Evolutionary conservation across 805 yeast species (phyloP).

Genomic region (Lipomyces yamadae): DNA sequence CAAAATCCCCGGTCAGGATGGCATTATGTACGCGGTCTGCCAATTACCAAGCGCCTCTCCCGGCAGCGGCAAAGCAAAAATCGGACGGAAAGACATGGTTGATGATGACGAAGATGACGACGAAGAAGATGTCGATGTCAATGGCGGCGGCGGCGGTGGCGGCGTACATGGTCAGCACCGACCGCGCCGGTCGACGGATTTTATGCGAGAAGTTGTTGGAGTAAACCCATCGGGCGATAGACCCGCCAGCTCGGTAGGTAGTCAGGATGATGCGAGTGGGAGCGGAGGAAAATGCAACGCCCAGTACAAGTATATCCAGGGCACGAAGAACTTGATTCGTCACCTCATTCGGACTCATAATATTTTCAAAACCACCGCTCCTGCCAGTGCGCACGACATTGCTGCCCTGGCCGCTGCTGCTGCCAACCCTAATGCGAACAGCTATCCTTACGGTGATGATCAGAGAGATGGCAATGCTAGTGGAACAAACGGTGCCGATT

Average conservation of each 20-base stretch:
- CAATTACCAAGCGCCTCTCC: slow-evolving; percentile 18
- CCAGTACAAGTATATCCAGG: slow-evolving; percentile 36
- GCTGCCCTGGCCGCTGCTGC: slow-evolving; percentile 13
- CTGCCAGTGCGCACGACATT: slow-evolving; percentile 12
- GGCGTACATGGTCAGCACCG: neutral
- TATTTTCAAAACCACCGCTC: slow-evolving; percentile 34
- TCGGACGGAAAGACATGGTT: slow-evolving; percentile 6
- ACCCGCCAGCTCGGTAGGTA: slow-evolving; percentile 5
- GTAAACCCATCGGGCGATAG: slow-evolving; percentile 5
- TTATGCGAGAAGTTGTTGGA: slow-evolving; percentile 16
- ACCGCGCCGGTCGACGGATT: slow-evolving; percentile 10
- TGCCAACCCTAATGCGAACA: slow-evolving; percentile 8
- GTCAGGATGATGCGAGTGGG: slow-evolving; percentile 3
- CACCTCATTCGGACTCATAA: slow-evolving; percentile 33
- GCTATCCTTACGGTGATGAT: slow-evolving; percentile 20
- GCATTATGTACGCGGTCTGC: slow-evolving; percentile 34
- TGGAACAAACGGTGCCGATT: slow-evolving; percentile 7
- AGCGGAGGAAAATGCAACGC: slow-evolving; percentile 24
- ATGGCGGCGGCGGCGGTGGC: neutral
- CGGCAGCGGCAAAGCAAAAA: slow-evolving; percentile 7
- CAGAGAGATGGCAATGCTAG: slow-evolving; percentile 12
- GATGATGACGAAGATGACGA: slow-evolving; percentile 19
- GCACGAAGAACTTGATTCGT: slow-evolving; percentile 37
- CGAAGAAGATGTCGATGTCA: slow-evolving; percentile 21
- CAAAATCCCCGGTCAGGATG: slow-evolving; percentile 30